A percentile compares a stretch with the other conserved stretches of the same genome.
These are phyloP conservation scores for Monosporascus sp. DNA, from an alignment of 2,329 filamentous ascomycete species.

Conservation along the genomic window DNA sequence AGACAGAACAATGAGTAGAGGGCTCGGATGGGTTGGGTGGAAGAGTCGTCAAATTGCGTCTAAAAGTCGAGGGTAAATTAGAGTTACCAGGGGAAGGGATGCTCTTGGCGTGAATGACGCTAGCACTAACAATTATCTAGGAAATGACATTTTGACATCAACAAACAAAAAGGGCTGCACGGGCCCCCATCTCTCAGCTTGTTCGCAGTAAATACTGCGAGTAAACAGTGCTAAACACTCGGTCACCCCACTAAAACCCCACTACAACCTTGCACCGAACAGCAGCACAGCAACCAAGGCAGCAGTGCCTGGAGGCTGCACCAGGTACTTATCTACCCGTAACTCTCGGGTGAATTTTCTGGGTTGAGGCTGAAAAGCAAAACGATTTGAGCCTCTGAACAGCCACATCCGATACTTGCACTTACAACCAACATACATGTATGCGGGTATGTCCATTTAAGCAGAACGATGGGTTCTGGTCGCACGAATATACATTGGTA, in stretches of 20 bases:
- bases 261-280: slow-evolving; percentile 7
- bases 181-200: slow-evolving; percentile 1
- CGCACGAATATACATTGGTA: too few relatives aligned
- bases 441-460: too few relatives aligned
- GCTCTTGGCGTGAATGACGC: slow-evolving; percentile 11
- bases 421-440: neutral
- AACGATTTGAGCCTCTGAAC: neutral
- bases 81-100: slow-evolving; percentile 1
- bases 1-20: slow-evolving; percentile 7
- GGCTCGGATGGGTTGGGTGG: neutral
- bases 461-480: too few relatives aligned
- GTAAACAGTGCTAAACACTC: too few relatives aligned
- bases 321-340: slow-evolving; percentile 3
- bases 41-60: neutral
- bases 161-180: slow-evolving; percentile 19
- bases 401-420: neutral
- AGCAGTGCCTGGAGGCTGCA: neutral
- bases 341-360: neutral
- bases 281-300: slow-evolving; percentile 19
- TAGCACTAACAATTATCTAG: slow-evolving; percentile 28
- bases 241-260: slow-evolving; percentile 9
- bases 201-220: too few relatives aligned
- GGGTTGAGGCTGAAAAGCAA: neutral
- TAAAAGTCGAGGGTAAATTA: neutral
- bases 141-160: slow-evolving; percentile 26